phyloP scores from a whole-genome alignment of 2,329 filamentous ascomycete species.

The Neophaeococcomyces mojaviensis region DNA sequence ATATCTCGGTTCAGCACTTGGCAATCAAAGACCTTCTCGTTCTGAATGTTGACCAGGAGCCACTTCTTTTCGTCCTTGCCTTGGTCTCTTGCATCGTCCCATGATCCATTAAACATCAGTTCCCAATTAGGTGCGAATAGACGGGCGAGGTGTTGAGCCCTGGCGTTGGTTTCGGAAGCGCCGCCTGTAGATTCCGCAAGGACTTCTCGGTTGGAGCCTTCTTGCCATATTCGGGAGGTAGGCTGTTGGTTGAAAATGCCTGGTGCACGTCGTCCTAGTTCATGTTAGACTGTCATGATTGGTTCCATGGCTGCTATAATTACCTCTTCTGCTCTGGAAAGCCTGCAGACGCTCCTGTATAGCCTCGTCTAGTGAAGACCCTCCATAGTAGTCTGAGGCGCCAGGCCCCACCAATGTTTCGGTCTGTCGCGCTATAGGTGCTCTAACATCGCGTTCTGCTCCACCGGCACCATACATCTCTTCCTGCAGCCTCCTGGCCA shows the following conservation, averaged over 20 bases:
- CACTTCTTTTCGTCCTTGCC: conserved; percentile 88
- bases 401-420: conserved; percentile 80
- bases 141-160: conserved; percentile 74
- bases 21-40: conserved; percentile 87
- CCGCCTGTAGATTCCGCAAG: conserved; percentile 57
- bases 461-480: conserved; percentile 65
- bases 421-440: conserved; percentile 82
- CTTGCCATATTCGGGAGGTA: conserved; percentile 49
- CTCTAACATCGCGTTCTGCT: conserved; percentile 59
- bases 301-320: conserved; percentile 18
- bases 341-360: conserved; percentile 55
- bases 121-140: conserved; percentile 90
- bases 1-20: conserved; percentile 89
- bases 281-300: conserved; percentile 1
- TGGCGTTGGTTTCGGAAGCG: conserved; percentile 57
- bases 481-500: conserved; percentile 85
- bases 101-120: conserved; percentile 70
- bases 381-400: conserved; percentile 40
- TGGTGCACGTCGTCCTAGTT: conserved; percentile 20
- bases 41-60: conserved; percentile 92
- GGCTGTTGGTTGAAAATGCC: conserved; percentile 64
- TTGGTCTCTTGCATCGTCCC: conserved; percentile 74
- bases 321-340: conserved; percentile 30
- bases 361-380: conserved; percentile 49
- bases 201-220: conserved; percentile 38